Evolutionary conservation across 148 eudicot species (phyloP).

Genomic region (Nepenthes mirabilis): DNA sequence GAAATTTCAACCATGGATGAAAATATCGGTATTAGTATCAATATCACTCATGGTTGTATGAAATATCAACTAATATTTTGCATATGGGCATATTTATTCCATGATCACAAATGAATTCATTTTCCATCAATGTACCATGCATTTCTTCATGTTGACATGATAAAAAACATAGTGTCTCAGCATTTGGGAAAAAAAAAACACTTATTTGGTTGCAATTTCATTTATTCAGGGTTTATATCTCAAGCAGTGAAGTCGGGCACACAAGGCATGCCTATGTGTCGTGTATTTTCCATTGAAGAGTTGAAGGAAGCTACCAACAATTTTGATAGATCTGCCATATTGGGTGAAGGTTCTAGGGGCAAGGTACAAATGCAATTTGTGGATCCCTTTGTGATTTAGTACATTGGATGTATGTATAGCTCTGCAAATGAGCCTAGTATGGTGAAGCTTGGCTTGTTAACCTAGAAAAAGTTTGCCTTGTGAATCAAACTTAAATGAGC

Average conservation of each 20-base stretch:
- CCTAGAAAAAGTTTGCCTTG: too few relatives aligned
- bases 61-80: too few relatives aligned
- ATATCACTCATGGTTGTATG: too few relatives aligned
- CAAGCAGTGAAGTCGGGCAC: constrained; percentile 45
- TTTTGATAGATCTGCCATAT: constrained; percentile 32
- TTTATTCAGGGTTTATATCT: constrained; percentile 42
- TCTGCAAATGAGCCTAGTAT: too few relatives aligned
- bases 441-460: neutral
- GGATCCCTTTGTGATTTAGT: neutral
- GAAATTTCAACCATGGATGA: neutral
- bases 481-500: too few relatives aligned
- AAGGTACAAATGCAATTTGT: constrained; percentile 30
- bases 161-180: neutral
- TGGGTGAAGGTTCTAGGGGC: constrained; percentile 64
- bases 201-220: constrained; percentile 2
- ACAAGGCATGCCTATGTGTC: constrained; percentile 38
- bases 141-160: too few relatives aligned
- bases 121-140: too few relatives aligned
- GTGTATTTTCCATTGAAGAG: constrained; percentile 45
- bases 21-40: too few relatives aligned
- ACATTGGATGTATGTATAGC: neutral
- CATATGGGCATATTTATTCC: too few relatives aligned
- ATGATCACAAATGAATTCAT: too few relatives aligned
- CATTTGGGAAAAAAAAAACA: neutral
- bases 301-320: constrained; percentile 53